A percentile compares a stretch with the other conserved stretches of the same genome.
These are phyloP conservation scores for Metschnikowia gelsemii DNA, from an alignment of 805 yeast species.

Conservation along the genomic window DNA sequence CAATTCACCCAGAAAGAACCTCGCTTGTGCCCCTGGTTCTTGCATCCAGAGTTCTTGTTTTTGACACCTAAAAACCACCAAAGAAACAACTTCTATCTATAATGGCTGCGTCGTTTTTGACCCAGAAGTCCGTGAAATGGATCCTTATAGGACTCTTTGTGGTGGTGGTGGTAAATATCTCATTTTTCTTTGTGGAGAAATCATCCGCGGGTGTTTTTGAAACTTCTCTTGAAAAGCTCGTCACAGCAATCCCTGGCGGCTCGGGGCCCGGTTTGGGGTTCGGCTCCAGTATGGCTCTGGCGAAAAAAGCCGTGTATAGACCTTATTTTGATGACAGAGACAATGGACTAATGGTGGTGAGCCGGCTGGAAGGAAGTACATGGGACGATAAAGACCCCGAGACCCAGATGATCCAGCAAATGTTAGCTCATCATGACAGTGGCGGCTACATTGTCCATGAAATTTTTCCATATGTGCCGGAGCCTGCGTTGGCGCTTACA, in stretches of 20 bases:
- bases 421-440: not conserved
- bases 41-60: not conserved
- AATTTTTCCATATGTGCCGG: slow-evolving; percentile 2
- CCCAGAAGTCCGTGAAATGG: slow-evolving; percentile 7
- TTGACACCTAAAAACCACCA: no score
- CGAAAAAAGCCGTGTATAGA: slow-evolving; percentile 8
- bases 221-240: slow-evolving; percentile 3
- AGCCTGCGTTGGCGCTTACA: not conserved
- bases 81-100: not conserved
- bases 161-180: slow-evolving; percentile 9
- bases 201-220: slow-evolving; percentile 9
- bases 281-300: not conserved
- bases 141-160: slow-evolving; percentile 5
- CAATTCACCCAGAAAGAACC: no score
- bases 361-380: slow-evolving; percentile 6
- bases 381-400: slow-evolving; percentile 13
- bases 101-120: slow-evolving; percentile 4
- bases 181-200: slow-evolving; percentile 6
- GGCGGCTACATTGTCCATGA: slow-evolving; percentile 6
- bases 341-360: slow-evolving; percentile 15
- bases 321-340: slow-evolving; percentile 15
- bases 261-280: not conserved
- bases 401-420: slow-evolving; percentile 7
- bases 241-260: slow-evolving; percentile 3
- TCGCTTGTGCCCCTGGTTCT: no score